Conservation (phyloP, 1,284 basidiomycete species). For the Tilletia caries region DNA sequence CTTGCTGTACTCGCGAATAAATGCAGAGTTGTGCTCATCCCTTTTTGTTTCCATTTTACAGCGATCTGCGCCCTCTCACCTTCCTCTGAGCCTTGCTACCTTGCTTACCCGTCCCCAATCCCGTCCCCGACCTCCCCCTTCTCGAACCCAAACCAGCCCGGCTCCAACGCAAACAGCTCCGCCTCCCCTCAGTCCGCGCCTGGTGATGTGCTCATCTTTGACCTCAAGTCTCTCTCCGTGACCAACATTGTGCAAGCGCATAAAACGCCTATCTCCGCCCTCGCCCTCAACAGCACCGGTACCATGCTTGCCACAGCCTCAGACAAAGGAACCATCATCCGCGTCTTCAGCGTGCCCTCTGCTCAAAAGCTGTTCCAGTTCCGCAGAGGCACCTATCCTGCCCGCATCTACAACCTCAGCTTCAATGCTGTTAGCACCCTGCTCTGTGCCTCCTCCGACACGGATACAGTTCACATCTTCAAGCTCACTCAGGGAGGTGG, state of each 20-base stretch:
- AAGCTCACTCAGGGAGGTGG: conserved; percentile 62
- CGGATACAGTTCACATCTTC: conserved; percentile 97
- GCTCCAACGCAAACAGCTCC: conserved; percentile 57
- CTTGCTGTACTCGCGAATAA: background rate
- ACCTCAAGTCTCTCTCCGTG: conserved; percentile 82
- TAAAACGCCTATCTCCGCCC: conserved; percentile 83
- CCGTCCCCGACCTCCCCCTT: conserved; percentile 70
- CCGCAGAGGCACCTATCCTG: conserved; percentile 78
- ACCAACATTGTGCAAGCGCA: conserved; percentile 96
- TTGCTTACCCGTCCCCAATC: conserved; percentile 91
- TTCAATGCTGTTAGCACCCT: conserved; percentile 82
- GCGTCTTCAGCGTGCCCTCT: conserved; percentile 85
- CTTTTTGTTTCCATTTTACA: conserved; percentile 50
- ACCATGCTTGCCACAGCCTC: conserved; percentile 88
- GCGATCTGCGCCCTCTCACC: conserved; percentile 92
- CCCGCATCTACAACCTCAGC: conserved; percentile 83
- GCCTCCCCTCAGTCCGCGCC: conserved; percentile 63
- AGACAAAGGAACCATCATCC: conserved; percentile 94
- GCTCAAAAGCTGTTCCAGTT: conserved; percentile 95
- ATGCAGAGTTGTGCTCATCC: too few relatives aligned
- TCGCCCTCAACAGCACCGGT: conserved; percentile 81
- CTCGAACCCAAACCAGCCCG: conserved; percentile 18
- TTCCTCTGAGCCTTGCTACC: conserved; percentile 89
- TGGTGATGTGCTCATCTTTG: conserved; percentile 62
- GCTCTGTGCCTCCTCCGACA: conserved; percentile 83